Evolutionary conservation across 352 stramenopile species (phyloP).

Genomic region (Elongisporangium prolatum): DNA sequence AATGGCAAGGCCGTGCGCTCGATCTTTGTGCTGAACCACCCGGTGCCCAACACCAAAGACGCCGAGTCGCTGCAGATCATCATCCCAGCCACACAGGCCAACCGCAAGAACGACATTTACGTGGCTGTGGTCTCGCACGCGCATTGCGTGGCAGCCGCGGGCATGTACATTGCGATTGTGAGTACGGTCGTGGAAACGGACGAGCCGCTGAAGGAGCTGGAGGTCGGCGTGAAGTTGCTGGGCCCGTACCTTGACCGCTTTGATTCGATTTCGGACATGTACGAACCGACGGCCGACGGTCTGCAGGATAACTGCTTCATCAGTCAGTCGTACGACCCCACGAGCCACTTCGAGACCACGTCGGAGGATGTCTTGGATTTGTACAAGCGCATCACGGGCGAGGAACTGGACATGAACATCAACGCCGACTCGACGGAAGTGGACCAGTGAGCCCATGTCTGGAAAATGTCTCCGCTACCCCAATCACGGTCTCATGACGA

Average conservation of each 20-base stretch:
- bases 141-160: constrained; percentile 93
- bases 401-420: constrained; percentile 98
- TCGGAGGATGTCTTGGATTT: constrained; percentile 96
- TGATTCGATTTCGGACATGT: constrained; percentile 94
- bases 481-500: neutral
- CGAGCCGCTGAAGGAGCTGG: constrained; percentile 94
- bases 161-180: constrained; percentile 99
- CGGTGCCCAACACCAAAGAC: constrained; percentile 96
- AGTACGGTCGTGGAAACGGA: constrained; percentile 97
- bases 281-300: constrained; percentile 91
- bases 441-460: constrained; percentile 83
- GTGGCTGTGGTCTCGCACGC: constrained; percentile 94
- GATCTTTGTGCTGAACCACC: constrained; percentile 99
- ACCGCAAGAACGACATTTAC: constrained; percentile 98
- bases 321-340: constrained; percentile 90
- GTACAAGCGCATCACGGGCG: constrained; percentile 98
- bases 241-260: constrained; percentile 97
- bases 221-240: constrained; percentile 93
- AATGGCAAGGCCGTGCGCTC: constrained; percentile 95
- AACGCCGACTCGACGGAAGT: constrained; percentile 94
- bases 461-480: neutral
- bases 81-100: constrained; percentile 95
- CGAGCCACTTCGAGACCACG: constrained; percentile 97
- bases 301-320: constrained; percentile 97
- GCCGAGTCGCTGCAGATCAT: constrained; percentile 98